Percentiles rank a stretch among this genome's conserved stretches.
phyloP scores from a whole-genome alignment of 495 filamentous ascomycete species.

The Trichocladium antarcticum region DNA sequence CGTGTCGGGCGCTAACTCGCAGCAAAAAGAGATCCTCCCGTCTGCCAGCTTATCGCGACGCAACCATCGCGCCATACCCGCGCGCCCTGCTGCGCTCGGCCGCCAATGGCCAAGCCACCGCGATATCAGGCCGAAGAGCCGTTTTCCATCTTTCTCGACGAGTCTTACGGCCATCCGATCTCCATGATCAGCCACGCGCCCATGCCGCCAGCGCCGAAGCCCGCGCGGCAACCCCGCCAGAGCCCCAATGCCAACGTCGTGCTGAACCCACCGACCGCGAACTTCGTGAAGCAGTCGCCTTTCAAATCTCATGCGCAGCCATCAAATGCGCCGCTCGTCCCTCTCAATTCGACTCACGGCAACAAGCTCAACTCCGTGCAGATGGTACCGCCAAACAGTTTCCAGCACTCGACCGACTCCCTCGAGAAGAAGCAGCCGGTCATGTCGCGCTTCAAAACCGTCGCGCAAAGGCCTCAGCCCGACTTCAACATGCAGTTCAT shows the following conservation, averaged over 20 bases:
- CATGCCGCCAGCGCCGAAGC: slow-evolving; percentile 39
- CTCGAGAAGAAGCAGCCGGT: slow-evolving; percentile 62
- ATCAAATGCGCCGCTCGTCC: slow-evolving; percentile 31
- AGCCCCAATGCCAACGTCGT: slow-evolving; percentile 42
- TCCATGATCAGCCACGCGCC: slow-evolving; percentile 41
- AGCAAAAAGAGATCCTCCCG: too few relatives aligned
- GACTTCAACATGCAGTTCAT: slow-evolving; percentile 44
- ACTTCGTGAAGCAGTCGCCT: slow-evolving; percentile 48
- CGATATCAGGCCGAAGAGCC: slow-evolving; percentile 45
- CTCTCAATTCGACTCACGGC: slow-evolving; percentile 35
- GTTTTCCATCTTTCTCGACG: slow-evolving; percentile 55
- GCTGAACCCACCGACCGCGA: slow-evolving; percentile 44
- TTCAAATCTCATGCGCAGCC: slow-evolving; percentile 35
- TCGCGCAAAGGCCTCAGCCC: slow-evolving; percentile 54
- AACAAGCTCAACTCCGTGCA: slow-evolving; percentile 48
- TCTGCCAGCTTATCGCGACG: too few relatives aligned
- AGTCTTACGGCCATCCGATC: slow-evolving; percentile 38
- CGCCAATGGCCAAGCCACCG: slow-evolving; percentile 46
- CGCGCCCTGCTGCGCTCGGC: slow-evolving; percentile 7
- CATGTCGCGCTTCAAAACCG: slow-evolving; percentile 48
- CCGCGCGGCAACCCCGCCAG: slow-evolving; percentile 39
- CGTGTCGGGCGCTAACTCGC: neutral
- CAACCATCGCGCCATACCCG: too few relatives aligned
- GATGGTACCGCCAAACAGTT: slow-evolving; percentile 58
- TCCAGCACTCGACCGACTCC: slow-evolving; percentile 67